These are phyloP conservation scores for Triangularia setosa DNA, from an alignment of 2,329 filamentous ascomycete species.

Conservation along the genomic window DNA sequence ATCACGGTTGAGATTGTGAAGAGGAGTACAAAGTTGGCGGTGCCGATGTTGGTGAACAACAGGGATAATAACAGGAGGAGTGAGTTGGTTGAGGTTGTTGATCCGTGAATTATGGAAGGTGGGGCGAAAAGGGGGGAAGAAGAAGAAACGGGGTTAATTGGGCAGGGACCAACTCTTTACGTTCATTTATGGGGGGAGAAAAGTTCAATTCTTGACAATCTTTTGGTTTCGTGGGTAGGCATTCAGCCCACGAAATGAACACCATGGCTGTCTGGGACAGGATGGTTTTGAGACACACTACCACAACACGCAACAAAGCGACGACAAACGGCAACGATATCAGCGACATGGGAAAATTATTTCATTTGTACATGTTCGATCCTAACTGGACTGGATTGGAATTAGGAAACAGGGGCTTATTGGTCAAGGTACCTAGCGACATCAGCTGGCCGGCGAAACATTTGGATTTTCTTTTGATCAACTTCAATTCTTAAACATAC, in stretches of 20 bases:
- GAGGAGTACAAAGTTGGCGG: conserved; percentile 39
- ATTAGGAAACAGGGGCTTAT: too few species aligned
- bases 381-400: neutral
- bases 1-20: conserved; percentile 26
- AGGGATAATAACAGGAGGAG: conserved; percentile 38
- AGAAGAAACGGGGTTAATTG: neutral
- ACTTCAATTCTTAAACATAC: neutral
- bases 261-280: neutral
- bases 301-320: neutral
- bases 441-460: too few species aligned
- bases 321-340: neutral
- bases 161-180: neutral
- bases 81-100: conserved; percentile 48
- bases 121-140: neutral
- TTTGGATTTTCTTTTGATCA: neutral
- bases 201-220: neutral
- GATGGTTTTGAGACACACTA: neutral
- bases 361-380: neutral
- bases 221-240: neutral
- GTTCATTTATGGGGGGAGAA: neutral
- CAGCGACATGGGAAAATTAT: neutral
- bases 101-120: too few species aligned
- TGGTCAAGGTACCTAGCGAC: too few species aligned
- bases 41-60: conserved; percentile 43
- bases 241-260: too few species aligned